A percentile compares a stretch with the other conserved stretches of the same genome.
These are phyloP conservation scores for Aspergillus taichungensis DNA, from an alignment of 495 filamentous ascomycete species.

Conservation along the genomic window DNA sequence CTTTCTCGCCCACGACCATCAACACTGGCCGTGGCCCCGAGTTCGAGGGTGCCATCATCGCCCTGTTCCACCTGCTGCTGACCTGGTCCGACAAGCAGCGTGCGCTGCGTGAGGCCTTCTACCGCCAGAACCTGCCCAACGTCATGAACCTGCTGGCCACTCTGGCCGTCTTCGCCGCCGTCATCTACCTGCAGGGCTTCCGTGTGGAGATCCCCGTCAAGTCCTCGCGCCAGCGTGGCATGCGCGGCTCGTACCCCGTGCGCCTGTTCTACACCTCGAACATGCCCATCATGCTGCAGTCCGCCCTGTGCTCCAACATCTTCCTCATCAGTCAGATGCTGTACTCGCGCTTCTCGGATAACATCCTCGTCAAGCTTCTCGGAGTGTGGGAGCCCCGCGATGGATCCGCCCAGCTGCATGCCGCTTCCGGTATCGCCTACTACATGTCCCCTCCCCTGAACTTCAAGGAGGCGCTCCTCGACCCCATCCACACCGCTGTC, in stretches of 20 bases:
- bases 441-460: slow-evolving; percentile 98
- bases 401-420: slow-evolving; percentile 90
- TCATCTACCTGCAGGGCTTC: slow-evolving; percentile 99
- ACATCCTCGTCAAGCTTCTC: slow-evolving; percentile 91
- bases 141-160: slow-evolving; percentile 98
- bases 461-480: slow-evolving; percentile 91
- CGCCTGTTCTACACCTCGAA: slow-evolving; percentile 59
- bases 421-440: slow-evolving; percentile 87
- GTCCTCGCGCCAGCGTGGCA: slow-evolving; percentile 96
- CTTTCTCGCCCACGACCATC: slow-evolving; percentile 97
- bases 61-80: slow-evolving; percentile 94
- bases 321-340: slow-evolving; percentile 99
- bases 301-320: slow-evolving; percentile 95
- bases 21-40: slow-evolving; percentile 99
- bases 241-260: slow-evolving; percentile 71
- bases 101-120: slow-evolving; percentile 96
- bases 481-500: slow-evolving; percentile 92
- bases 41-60: slow-evolving; percentile 98
- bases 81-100: slow-evolving; percentile 99
- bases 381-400: slow-evolving; percentile 98
- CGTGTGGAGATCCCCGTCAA: slow-evolving; percentile 99
- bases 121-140: slow-evolving; percentile 98
- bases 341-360: slow-evolving; percentile 96
- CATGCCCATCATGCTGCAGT: slow-evolving; percentile 99
- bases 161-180: slow-evolving; percentile 84